A percentile compares a stretch with the other conserved stretches of the same genome.
phyloP scores from a whole-genome alignment of 83 land plant species.

The Isoetes engelmannii region DNA sequence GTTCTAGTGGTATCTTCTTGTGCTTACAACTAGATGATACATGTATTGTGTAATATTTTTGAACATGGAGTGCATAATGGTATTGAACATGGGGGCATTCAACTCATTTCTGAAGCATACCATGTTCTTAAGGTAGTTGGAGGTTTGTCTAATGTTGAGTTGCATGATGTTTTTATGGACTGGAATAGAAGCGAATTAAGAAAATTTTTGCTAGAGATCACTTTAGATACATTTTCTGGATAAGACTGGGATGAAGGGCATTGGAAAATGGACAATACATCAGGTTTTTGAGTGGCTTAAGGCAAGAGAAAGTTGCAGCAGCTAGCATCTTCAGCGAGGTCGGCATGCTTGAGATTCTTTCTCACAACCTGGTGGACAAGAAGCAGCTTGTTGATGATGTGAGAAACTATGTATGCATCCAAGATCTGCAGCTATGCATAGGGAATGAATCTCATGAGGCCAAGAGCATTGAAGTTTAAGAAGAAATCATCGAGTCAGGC shows the following conservation, averaged over 20 bases:
- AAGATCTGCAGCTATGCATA: conserved; percentile 57
- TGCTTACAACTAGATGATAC: too few species aligned
- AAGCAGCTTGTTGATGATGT: conserved; percentile 48
- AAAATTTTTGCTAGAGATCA: conserved; percentile 42
- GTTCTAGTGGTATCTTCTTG: too few species aligned
- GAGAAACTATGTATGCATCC: conserved; percentile 50
- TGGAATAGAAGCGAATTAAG: conserved; percentile 42
- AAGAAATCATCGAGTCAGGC: too few species aligned
- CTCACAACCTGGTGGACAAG: conserved; percentile 28
- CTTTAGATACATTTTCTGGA: conserved; percentile 33
- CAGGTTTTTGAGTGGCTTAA: conserved; percentile 37
- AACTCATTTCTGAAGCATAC: conserved; percentile 46
- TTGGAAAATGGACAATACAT: conserved; percentile 45
- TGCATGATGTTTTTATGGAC: conserved; percentile 23
- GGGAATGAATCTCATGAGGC: conserved; percentile 52
- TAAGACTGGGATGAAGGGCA: conserved; percentile 44
- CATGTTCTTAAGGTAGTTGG: conserved; percentile 32
- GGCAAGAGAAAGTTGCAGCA: conserved; percentile 38
- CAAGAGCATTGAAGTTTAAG: conserved; percentile 49
- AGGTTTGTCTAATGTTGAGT: conserved; percentile 30
- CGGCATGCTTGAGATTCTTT: conserved; percentile 4
- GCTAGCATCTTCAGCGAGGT: conserved; percentile 24
- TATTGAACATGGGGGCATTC: conserved; percentile 70
- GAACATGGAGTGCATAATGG: conserved; percentile 72
- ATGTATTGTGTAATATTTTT: too few species aligned